Percentiles rank a stretch among this genome's conserved stretches.
Evolutionary conservation across 352 stramenopile species (phyloP).

Genomic region (Globisporangium uncinulatum): DNA sequence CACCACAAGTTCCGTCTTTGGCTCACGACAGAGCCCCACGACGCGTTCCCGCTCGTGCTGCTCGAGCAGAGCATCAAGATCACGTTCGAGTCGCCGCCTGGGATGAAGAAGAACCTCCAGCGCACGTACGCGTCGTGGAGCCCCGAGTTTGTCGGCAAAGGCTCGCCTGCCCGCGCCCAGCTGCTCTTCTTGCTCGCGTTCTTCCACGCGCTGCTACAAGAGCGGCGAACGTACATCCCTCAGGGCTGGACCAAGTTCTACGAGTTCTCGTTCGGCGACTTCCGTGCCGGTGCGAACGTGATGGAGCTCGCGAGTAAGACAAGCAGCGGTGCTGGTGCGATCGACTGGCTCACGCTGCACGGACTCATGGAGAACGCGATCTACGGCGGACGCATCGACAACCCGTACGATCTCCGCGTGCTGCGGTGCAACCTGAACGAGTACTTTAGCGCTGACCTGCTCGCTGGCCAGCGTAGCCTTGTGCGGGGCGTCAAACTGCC

Average conservation of each 20-base stretch:
- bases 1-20: conserved; percentile 92
- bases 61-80: conserved; percentile 93
- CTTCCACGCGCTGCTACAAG: conserved; percentile 86
- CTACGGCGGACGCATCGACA: conserved; percentile 93
- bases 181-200: conserved; percentile 87
- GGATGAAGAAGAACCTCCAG: conserved; percentile 95
- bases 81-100: conserved; percentile 93
- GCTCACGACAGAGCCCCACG: conserved; percentile 92
- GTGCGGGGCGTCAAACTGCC: conserved; percentile 70
- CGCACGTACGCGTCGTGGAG: conserved; percentile 88
- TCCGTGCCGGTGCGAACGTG: conserved; percentile 89
- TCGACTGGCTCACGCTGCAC: conserved; percentile 91
- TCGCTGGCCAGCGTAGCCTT: conserved; percentile 57
- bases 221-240: conserved; percentile 90
- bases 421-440: conserved; percentile 81
- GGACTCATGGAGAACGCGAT: conserved; percentile 95
- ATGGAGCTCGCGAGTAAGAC: conserved; percentile 76
- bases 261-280: conserved; percentile 94
- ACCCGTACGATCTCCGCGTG: conserved; percentile 90
- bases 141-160: conserved; percentile 59
- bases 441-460: conserved; percentile 84
- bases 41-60: conserved; percentile 87
- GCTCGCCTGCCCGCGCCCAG: conserved; percentile 40
- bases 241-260: conserved; percentile 97
- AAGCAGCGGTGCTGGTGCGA: conserved; percentile 19